Base-by-base conservation (phyloP, 192 early-diverging fungal genomes). In the Borealophlyctis nickersoniae region DNA sequence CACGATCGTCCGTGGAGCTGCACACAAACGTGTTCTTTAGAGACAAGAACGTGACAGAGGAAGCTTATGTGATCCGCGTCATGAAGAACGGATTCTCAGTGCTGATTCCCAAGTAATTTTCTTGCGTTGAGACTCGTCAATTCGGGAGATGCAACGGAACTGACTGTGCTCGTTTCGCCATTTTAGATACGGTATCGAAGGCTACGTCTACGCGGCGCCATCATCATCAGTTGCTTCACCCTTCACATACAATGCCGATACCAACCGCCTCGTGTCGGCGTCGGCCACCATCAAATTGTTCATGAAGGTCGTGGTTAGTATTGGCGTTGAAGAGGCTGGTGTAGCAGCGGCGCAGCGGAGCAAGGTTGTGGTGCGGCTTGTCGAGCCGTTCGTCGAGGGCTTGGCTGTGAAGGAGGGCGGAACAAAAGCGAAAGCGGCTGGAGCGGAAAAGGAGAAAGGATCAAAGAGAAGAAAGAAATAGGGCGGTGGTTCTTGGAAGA, bases 1-100 rank as follows among this genome's bases (percentile, higher is more conserved):
- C 88, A 11, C 85, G 95, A 4, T 89, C 91, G 31, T 96, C 93
- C 1, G 97, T 95, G 11, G 97, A 99, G 78, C 81, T 99, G 11
- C 97, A 88, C 81, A 99, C 97, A 0, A 87, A 94, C 61, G 62
- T 98, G 60, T 99, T 92, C 80, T 99, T 99, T 81, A 93, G 89
- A 75, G 88, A 87, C 69, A 99, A 97, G 81, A 82, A 72, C 16
- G 77, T 93, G 33, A 77, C 87, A 33, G 91, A 94, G 67, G 86
- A 89, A 57, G 97, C 87, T 5, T 95, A 91, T 69, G 91, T 99
- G 7, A 90, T 89, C 28, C 86, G 93, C 54, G 81, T 97, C 27
- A 72, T 98, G 59, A 92, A 96, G 73, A 99, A 98, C 73, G 97
- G 95, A 4, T 94, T 98, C 61, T 79, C 86, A 45, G 94, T 94